Evolutionary conservation across 345 rosid species (phyloP).

Genomic region (Bruguiera parviflora): DNA sequence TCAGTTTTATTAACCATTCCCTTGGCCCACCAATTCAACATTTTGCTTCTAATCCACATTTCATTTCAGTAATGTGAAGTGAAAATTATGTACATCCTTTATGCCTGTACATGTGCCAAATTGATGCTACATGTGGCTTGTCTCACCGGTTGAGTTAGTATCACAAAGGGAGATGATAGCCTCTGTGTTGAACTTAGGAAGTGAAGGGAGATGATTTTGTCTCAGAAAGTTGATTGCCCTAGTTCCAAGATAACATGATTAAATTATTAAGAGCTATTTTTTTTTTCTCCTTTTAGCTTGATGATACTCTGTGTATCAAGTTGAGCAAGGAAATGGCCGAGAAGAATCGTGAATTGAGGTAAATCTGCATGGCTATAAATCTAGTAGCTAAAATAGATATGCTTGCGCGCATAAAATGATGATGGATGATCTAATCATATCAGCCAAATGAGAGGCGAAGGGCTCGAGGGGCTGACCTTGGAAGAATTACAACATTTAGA

Average conservation of each 20-base stretch:
- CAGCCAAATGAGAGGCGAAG: conserved; percentile 39
- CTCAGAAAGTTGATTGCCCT: too few relatives aligned
- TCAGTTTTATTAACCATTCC: too few relatives aligned
- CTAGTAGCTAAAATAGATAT: neutral
- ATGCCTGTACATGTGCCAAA: too few relatives aligned
- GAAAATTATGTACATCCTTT: too few relatives aligned
- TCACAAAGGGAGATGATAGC: neutral
- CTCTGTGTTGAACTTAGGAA: neutral
- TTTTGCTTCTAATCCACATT: too few relatives aligned
- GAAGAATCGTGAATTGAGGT: conserved; percentile 40
- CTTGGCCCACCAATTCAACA: too few relatives aligned
- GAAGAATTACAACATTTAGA: conserved; percentile 26
- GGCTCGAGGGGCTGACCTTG: conserved; percentile 25
- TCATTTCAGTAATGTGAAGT: too few relatives aligned
- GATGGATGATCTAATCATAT: neutral
- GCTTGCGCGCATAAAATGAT: neutral
- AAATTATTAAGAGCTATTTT: neutral
- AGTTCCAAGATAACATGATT: neutral
- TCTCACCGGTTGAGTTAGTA: too few relatives aligned
- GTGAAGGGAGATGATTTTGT: neutral
- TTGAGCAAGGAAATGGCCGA: conserved; percentile 36
- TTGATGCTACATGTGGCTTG: too few relatives aligned
- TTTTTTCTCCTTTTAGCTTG: conserved; percentile 24
- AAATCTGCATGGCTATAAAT: neutral
- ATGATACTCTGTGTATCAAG: conserved; percentile 8